Evolutionary conservation across 352 stramenopile species (phyloP).

Genomic region (Globisporangium cederbergense): DNA sequence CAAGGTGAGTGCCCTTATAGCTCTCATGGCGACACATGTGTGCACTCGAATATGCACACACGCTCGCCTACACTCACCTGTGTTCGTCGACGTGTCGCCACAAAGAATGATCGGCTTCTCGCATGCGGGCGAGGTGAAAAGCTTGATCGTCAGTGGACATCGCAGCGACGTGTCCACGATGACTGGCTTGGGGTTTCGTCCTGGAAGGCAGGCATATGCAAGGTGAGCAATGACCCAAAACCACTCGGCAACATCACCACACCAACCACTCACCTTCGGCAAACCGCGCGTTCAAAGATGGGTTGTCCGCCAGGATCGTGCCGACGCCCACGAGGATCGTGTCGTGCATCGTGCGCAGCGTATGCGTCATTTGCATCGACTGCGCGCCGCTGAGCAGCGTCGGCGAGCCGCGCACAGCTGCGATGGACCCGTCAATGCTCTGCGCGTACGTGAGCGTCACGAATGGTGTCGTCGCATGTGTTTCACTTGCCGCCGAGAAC

Average conservation of each 20-base stretch:
- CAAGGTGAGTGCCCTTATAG: neutral
- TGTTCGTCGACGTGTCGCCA: constrained; percentile 20
- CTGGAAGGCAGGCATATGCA: constrained; percentile 21
- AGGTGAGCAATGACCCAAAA: neutral
- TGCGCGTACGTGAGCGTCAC: constrained; percentile 89
- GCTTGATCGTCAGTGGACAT: constrained; percentile 68
- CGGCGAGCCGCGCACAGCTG: constrained; percentile 56
- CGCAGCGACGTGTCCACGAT: constrained; percentile 68
- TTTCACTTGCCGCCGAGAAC: neutral
- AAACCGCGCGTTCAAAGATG: constrained; percentile 77
- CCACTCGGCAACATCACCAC: neutral
- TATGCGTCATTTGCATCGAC: constrained; percentile 88
- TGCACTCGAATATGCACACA: no score
- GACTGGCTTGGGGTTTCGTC: constrained; percentile 62
- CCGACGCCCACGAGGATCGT: constrained; percentile 87
- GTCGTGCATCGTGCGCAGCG: constrained; percentile 79
- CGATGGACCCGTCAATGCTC: constrained; percentile 85
- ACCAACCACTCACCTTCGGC: constrained; percentile 32
- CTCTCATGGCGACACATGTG: no score
- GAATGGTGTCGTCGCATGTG: constrained; percentile 22
- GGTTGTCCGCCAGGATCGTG: constrained; percentile 85
- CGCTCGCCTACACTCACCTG: constrained; percentile 13
- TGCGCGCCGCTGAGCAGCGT: constrained; percentile 62
- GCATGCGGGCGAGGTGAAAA: constrained; percentile 68
- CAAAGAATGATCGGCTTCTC: constrained; percentile 73